Percentiles rank a stretch among this genome's conserved stretches.
Conservation (phyloP, 1,284 basidiomycete species). For the Trichosporon sp. region DNA sequence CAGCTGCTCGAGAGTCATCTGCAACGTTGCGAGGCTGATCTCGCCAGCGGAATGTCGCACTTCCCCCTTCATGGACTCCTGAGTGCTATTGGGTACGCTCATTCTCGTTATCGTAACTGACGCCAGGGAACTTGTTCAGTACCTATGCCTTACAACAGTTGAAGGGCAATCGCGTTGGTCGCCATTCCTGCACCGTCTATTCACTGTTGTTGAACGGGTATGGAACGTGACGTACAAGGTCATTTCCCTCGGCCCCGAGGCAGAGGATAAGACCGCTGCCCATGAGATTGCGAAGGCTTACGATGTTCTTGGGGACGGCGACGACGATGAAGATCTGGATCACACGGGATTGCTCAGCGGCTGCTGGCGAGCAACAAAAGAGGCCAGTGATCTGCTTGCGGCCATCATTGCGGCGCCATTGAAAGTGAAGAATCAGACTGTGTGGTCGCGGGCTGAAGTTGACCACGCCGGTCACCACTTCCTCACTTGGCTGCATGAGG, state of each 20-base stretch:
- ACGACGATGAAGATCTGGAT: constrained; percentile 30
- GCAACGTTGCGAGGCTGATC: constrained; percentile 27
- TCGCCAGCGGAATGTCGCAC: constrained; percentile 35
- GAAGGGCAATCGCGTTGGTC: constrained; percentile 24
- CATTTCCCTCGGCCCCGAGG: constrained; percentile 31
- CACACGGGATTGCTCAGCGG: constrained; percentile 44
- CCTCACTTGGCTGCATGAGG: constrained; percentile 46
- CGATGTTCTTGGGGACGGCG: constrained; percentile 35
- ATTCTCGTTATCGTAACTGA: background rate
- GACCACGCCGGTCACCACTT: constrained; percentile 34
- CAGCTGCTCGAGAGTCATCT: constrained; percentile 33
- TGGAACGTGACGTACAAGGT: constrained; percentile 43
- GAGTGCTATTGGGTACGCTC: constrained; percentile 35
- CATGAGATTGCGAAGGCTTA: constrained; percentile 49
- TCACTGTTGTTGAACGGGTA: constrained; percentile 30
- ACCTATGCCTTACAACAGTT: constrained; percentile 17
- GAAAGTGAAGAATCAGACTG: constrained; percentile 12
- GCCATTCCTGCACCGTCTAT: constrained; percentile 26
- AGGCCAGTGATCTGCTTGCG: constrained; percentile 44
- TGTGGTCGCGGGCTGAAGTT: constrained; percentile 38
- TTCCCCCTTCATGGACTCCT: constrained; percentile 43
- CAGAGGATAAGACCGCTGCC: constrained; percentile 26
- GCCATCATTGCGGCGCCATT: constrained; percentile 30
- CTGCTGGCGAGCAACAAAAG: constrained; percentile 47
- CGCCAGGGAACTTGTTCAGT: constrained; percentile 27